Evolutionary conservation across 164 flowering plant genomes (phyloP), one percentile per base, ranked within the genome.

Genomic region (Umbellularia californica): DNA sequence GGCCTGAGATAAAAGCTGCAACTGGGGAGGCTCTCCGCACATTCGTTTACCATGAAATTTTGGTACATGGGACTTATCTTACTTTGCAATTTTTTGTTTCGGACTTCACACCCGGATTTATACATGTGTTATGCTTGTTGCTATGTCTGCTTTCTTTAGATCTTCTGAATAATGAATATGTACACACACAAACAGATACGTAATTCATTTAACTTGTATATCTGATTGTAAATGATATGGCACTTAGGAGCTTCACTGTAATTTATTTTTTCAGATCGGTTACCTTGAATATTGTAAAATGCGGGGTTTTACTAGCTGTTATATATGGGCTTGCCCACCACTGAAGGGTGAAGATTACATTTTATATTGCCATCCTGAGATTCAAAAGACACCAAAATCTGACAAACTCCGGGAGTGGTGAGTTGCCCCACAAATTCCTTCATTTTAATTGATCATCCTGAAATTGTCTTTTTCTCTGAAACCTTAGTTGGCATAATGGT

Each of bases 261-360:
- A 17, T 28, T 28, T 27, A 14, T 20, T 67, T 67, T 77, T 82
- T 22, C 87, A 96, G 99, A 96, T 96, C 75, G 99, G 95, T 70
- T 96, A 96, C 78, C 92, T 96, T 65, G 99, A 96, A 72, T 92
- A 94, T 79, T 96, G 99, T 88, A 96, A 96, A 84, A 78, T 67
- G 68, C 88, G 99, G 24, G 99, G 99, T 72, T 96, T 96, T 80
- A 86, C 97, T 15, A 94, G 99, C 80, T 96, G 99, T 82, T 96
- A 96, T 72, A 96, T 96, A 77, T 96, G 99, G 99, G 99, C 99
- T 65, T 96, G 99, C 80, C 99, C 99, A 74, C 99, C 99, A 33
- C 71, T 96, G 75, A 96, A 94, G 89, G 99, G 99, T 73, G 99
- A 96, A 85, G 99, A 96, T 79, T 94, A 96, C 83, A 96, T 96